Base-by-base conservation (phyloP, 2,329 filamentous ascomycete genomes). In the Aspergillus alliaceus region DNA sequence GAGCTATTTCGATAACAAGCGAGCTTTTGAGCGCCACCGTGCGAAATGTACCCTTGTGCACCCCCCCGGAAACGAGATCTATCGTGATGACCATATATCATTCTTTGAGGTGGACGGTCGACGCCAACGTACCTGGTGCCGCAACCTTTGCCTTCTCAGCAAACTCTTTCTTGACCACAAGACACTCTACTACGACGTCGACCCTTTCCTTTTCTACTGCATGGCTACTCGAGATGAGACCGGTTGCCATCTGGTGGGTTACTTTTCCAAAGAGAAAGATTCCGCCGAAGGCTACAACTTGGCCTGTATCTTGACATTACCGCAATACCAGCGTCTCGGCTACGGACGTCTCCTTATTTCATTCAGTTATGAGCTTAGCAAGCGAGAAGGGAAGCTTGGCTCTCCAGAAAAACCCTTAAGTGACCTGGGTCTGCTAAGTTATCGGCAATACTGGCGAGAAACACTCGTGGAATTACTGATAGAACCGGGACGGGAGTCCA, bases 161-260 rank as follows among this genome's bases (percentile, higher is more conserved):
- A 99, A 99, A 76, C 83, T 99, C 22, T 99, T 99, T 73, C 83
- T 99, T n/a, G 95, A 96, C 22, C 97, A 96, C 54, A 99, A 99
- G 75, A 99, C 95, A 0, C 83, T 98, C 4, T 98, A 98, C 79
- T 98, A 98, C 76, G 93, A 98, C 68, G 93, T 98, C 2, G 93
- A 98, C 65, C 95, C 93, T 0, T 98, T 98, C 72, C 77, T 98
- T 6, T 98, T 98, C 78, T 98, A 98, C 72, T 93, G 97, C 66
- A 90, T 98, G 78, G 96, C 92, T 63, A 95, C 96, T 67, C 93
- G 93, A 66, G 90, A 97, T 69, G 89, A 95, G 55, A 85, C 89
- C 18, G 93, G 93, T 18, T 97, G 95, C 70, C 95, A 97, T 72
- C 95, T 99, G 65, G 93, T 98, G 25, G 95, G 95, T n/a, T 99